phyloP scores from a whole-genome alignment of 805 yeast species.

The Ogataea methylovora region DNA sequence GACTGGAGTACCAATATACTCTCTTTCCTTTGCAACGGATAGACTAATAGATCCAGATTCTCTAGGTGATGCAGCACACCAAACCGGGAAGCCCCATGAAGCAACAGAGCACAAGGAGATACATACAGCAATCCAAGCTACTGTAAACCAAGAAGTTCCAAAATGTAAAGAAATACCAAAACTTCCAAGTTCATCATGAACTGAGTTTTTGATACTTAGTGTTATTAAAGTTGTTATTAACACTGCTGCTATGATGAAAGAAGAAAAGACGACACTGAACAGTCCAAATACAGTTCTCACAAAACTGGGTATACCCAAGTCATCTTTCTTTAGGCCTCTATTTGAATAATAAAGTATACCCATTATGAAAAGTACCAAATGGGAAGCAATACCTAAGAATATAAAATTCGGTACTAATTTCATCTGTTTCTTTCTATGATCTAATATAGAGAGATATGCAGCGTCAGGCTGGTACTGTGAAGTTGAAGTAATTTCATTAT shows the following conservation, averaged over 20 bases:
- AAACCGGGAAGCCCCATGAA: constrained; percentile 34
- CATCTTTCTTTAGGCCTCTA: constrained; percentile 27
- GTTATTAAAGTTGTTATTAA: constrained; percentile 24
- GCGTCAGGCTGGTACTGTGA: constrained; percentile 17
- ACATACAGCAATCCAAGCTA: constrained; percentile 31
- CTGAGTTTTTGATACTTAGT: constrained; percentile 18
- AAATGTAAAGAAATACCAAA: constrained; percentile 39
- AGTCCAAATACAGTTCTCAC: constrained; percentile 30
- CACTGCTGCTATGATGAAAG: constrained; percentile 25
- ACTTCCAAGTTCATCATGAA: constrained; percentile 26
- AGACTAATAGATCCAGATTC: too few species aligned
- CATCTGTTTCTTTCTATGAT: constrained; percentile 11
- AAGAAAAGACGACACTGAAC: constrained; percentile 26
- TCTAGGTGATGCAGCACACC: too few species aligned
- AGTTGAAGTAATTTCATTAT: constrained; percentile 5
- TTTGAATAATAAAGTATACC: constrained; percentile 30
- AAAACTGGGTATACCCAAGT: constrained; percentile 23
- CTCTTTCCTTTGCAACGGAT: constrained; percentile 9
- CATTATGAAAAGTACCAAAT: constrained; percentile 21
- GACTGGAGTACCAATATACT: constrained; percentile 5
- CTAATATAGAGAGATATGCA: constrained; percentile 15
- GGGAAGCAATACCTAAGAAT: constrained; percentile 21
- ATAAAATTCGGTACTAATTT: constrained; percentile 24
- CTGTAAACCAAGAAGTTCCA: constrained; percentile 34
- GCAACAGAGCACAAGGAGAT: constrained; percentile 7